Conservation (phyloP, 768 basidiomycete genomes). For the Boletales sp. region DNA sequence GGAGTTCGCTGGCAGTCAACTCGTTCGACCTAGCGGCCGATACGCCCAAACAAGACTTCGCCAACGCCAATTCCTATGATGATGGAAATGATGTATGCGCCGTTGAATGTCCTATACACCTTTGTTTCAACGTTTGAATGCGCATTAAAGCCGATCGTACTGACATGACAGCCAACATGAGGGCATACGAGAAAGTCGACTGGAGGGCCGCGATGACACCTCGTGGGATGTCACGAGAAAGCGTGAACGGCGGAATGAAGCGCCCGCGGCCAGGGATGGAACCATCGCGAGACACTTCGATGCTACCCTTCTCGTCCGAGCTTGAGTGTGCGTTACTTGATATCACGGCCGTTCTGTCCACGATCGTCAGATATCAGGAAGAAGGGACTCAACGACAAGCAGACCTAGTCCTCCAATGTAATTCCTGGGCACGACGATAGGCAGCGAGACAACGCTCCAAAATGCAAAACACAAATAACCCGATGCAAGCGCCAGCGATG, state of each 20-base stretch:
- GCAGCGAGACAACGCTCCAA: conserved; percentile 70
- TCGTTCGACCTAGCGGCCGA: conserved; percentile 25
- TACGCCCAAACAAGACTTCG: conserved; percentile 69
- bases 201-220: conserved; percentile 67
- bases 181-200: conserved; percentile 56
- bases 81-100: conserved; percentile 70
- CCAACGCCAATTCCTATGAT: conserved; percentile 69
- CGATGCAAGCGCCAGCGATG: conserved; percentile 73
- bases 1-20: no score
- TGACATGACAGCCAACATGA: conserved; percentile 85
- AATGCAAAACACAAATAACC: conserved; percentile 61
- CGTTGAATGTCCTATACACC: conserved; percentile 73
- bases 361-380: neutral
- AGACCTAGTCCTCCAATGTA: conserved; percentile 59
- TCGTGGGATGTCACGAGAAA: conserved; percentile 66
- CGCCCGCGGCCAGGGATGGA: conserved; percentile 14
- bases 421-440: conserved; percentile 48
- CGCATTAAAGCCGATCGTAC: conserved; percentile 16
- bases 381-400: conserved; percentile 1
- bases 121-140: conserved; percentile 3
- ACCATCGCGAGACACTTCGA: neutral
- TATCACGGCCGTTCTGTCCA: conserved; percentile 7
- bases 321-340: neutral
- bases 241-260: conserved; percentile 58
- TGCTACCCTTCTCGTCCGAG: neutral